phyloP scores from a whole-genome alignment of 2,329 filamentous ascomycete genomes.

The Fusarium verticillioides region DNA sequence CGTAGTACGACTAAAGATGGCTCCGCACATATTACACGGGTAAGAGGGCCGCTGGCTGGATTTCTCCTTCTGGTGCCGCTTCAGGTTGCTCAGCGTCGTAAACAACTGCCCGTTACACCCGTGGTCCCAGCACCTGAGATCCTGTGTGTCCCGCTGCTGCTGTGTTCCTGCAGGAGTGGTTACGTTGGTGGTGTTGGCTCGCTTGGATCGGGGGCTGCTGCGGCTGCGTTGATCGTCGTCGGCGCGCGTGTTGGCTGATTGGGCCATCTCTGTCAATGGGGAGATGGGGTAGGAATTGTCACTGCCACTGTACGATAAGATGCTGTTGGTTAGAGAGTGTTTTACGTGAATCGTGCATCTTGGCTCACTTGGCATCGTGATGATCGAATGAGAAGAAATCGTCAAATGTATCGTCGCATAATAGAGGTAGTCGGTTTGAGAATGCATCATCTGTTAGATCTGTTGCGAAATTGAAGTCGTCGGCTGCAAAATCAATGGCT shows the following conservation, averaged over 20 bases:
- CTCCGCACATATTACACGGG: neutral
- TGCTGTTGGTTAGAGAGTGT: neutral
- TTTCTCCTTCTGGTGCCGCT: neutral
- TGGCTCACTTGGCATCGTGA: neutral
- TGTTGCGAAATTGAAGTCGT: neutral
- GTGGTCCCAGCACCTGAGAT: constrained; percentile 7
- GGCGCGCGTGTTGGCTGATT: neutral
- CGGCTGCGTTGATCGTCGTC: neutral
- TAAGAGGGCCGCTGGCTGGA: neutral
- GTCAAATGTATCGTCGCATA: neutral
- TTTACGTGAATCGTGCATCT: neutral
- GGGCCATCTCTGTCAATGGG: neutral
- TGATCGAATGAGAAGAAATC: neutral
- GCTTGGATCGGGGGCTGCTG: neutral
- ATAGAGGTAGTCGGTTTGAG: neutral
- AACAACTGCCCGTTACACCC: constrained; percentile 2
- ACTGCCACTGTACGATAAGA: neutral
- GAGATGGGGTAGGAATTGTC: neutral
- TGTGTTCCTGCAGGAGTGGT: neutral
- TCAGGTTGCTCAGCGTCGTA: constrained; percentile 6
- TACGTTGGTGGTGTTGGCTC: neutral
- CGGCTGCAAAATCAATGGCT: neutral
- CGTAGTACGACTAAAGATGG: neutral
- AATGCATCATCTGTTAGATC: neutral
- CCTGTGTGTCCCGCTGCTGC: neutral